A percentile compares a stretch with the other conserved stretches of the same genome.
Evolutionary conservation across 768 basidiomycete genomes (phyloP).

Genomic region (Lentinula sp.): DNA sequence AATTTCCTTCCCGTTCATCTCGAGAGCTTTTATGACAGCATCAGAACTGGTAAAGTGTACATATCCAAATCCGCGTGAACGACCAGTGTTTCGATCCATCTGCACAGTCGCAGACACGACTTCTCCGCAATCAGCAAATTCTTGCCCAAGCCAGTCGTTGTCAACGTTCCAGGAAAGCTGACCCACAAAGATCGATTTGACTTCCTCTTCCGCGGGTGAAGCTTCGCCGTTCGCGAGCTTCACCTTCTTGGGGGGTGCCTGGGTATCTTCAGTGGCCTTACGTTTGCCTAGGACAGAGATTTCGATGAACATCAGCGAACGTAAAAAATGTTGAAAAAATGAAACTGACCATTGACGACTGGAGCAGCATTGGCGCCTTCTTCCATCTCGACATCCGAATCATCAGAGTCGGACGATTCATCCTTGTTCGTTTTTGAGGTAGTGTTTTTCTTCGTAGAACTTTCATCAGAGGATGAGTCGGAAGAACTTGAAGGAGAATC

Average conservation of each 20-base stretch:
- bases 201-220: conserved; percentile 31
- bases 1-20: conserved; percentile 80
- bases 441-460: conserved; percentile 16
- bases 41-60: conserved; percentile 68
- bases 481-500: conserved; percentile 13
- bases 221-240: conserved; percentile 63
- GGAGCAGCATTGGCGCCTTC: conserved; percentile 26
- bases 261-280: conserved; percentile 64
- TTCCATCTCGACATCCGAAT: conserved; percentile 57
- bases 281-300: conserved; percentile 52
- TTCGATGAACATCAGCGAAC: not conserved
- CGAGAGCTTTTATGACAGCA: conserved; percentile 77
- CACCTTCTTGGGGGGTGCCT: conserved; percentile 71
- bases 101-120: conserved; percentile 86
- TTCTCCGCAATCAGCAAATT: conserved; percentile 87
- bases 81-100: conserved; percentile 75
- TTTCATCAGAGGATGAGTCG: conserved; percentile 5
- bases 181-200: conserved; percentile 84
- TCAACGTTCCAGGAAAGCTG: conserved; percentile 95
- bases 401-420: conserved; percentile 19
- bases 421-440: conserved; percentile 10
- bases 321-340: not conserved
- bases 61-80: conserved; percentile 81
- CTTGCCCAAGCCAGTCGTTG: conserved; percentile 88
- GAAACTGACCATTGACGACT: conserved; percentile 29